Evolutionary conservation across 495 filamentous ascomycete species (phyloP), one percentile per base, ranked within the genome.

Genomic region (Glarea lozoyensis): DNA sequence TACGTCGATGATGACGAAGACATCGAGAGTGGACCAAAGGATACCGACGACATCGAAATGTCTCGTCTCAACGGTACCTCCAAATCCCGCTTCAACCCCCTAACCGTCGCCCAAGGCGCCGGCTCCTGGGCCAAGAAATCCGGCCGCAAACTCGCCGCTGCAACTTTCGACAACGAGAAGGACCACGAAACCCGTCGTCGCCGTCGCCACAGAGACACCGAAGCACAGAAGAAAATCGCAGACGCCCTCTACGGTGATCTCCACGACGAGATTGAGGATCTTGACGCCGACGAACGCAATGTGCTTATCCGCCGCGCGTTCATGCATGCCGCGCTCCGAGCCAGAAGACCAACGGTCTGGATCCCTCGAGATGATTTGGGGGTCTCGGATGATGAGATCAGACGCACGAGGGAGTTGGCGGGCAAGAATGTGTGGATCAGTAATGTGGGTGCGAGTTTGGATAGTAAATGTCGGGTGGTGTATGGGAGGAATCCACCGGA

Each of bases 321-420:
- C 64, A 82, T 87, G 65, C 92, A 98, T 57, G 78, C 82, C 35
- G 92, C 92, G 3, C 67, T 95, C 16, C 77, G 90, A 30, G 85
- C 93, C 10, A 80, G 85, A 40, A 69, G 88, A 22, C 92, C 92
- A 0, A 84, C 85, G 10, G 77, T 97, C 34, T 97, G 92, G 92
- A 89, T 98, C 34, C 92, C 92, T 7, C 75, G 87, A 27, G 92
- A 98, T 57, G 84, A 92, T 52, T 57, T 97, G 2, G 92, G 92
- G 1, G 76, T 98, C 23, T 85, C 82, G 45, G 88, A 94, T 54
- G 93, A 98, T 52, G 92, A 97, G 61, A 76, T 98, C 15, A 70
- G 65, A 54, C 66, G 86, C 33, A 95, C 88, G 12, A 69, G 78
- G 45, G 72, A 74, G 48, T 86, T 86, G 54, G 87, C 79, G 48